Percentiles rank a stretch among this genome's conserved stretches.
Conservation (phyloP, 495 filamentous ascomycete species). For the Penicillium taxi region DNA sequence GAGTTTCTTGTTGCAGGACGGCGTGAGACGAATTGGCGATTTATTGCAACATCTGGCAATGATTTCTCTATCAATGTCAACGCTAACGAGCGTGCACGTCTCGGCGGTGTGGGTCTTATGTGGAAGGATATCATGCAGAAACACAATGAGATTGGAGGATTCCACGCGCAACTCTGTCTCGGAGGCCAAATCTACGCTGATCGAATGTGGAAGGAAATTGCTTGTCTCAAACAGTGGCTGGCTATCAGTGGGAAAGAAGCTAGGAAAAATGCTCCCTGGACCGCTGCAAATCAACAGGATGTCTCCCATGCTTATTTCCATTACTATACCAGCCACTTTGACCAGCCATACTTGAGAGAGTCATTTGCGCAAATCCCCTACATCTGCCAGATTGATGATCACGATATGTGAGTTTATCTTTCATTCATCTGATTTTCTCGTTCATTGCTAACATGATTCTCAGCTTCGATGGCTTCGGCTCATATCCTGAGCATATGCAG, state of each 20-base stretch:
- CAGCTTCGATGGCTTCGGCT: constrained; percentile 96
- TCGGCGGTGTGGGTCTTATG: constrained; percentile 90
- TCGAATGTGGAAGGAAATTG: constrained; percentile 91
- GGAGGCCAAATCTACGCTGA: constrained; percentile 97
- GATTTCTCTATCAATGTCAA: constrained; percentile 85
- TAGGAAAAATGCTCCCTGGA: constrained; percentile 83
- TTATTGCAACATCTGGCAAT: constrained; percentile 90
- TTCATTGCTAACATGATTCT: constrained; percentile 10
- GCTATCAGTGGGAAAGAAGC: constrained; percentile 84
- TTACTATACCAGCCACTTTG: constrained; percentile 96
- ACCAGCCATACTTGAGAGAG: constrained; percentile 87
- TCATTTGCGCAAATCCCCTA: constrained; percentile 97
- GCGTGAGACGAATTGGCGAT: constrained; percentile 89
- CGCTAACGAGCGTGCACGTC: constrained; percentile 69
- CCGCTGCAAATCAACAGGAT: constrained; percentile 87
- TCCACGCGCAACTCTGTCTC: constrained; percentile 84
- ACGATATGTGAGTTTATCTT: constrained; percentile 75
- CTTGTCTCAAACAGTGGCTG: constrained; percentile 88
- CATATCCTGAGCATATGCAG: constrained; percentile 98
- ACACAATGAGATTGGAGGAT: constrained; percentile 90
- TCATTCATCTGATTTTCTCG: background rate
- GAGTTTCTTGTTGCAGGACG: constrained; percentile 96
- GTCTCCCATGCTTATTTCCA: constrained; percentile 95
- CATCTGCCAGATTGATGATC: constrained; percentile 86
- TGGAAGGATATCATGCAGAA: constrained; percentile 99